Conservation (phyloP, 306 rosid species). For the Casuarina glauca region DNA sequence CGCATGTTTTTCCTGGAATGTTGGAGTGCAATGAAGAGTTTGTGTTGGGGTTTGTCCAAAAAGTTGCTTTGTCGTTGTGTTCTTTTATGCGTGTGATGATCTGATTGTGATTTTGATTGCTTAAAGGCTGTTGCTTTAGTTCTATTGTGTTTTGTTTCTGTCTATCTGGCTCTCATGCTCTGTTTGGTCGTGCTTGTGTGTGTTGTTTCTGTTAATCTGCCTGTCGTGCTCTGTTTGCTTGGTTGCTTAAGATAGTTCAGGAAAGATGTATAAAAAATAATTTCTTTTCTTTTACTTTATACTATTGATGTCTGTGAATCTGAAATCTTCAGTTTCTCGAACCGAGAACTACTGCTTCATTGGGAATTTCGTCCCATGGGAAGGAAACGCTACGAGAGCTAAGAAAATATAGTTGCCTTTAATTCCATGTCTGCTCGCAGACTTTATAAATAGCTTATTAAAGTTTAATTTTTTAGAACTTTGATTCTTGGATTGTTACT, state of each 20-base stretch:
- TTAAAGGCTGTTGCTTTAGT: conserved; percentile 16
- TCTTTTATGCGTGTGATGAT: conserved; percentile 23
- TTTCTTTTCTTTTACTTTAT: background rate
- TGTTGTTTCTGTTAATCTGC: conserved; percentile 3
- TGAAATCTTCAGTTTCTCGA: background rate
- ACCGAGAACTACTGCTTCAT: background rate
- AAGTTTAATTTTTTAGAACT: background rate
- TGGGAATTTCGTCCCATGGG: background rate
- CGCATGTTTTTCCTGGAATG: background rate
- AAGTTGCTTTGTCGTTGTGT: background rate
- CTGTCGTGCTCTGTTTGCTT: background rate
- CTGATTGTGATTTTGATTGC: conserved; percentile 18
- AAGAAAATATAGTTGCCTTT: background rate
- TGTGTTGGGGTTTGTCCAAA: conserved; percentile 34
- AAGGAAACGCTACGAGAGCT: background rate
- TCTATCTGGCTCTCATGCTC: conserved; percentile 4
- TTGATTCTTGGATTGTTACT: conserved; percentile 14
- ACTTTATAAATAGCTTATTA: background rate
- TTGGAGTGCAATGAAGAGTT: conserved; percentile 3
- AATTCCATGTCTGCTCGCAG: background rate
- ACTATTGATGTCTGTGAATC: conserved; percentile 6
- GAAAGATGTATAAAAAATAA: background rate
- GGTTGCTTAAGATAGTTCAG: background rate
- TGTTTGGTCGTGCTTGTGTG: background rate
- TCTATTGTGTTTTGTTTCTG: conserved; percentile 7